A percentile compares a stretch with the other conserved stretches of the same genome.
Evolutionary conservation across 2,329 filamentous ascomycete genomes (phyloP).

Genomic region (Thielaviopsis cerberus): DNA sequence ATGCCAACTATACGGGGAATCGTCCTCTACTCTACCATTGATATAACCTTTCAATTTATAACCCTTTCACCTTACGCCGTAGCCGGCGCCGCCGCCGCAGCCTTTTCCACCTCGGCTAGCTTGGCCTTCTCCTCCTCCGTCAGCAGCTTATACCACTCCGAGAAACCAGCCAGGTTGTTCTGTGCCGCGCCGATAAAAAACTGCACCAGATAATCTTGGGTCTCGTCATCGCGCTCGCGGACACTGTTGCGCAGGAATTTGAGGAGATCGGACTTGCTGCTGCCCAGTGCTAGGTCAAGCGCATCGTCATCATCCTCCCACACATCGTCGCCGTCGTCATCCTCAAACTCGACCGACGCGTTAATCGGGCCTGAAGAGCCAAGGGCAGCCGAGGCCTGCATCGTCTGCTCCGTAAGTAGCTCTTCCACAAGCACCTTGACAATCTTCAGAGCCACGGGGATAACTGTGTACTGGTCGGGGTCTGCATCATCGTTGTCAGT

Average conservation of each 20-base stretch:
- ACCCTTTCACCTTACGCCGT: background rate
- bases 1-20: background rate
- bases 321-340: constrained; percentile 46
- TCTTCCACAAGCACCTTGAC: constrained; percentile 91
- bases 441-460: constrained; percentile 83
- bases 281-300: constrained; percentile 48
- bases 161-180: constrained; percentile 38
- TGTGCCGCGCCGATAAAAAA: constrained; percentile 51
- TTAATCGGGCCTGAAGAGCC: constrained; percentile 45
- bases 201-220: constrained; percentile 61
- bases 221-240: constrained; percentile 72
- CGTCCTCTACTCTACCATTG: background rate
- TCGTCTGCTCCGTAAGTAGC: constrained; percentile 60
- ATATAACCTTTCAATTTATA: background rate
- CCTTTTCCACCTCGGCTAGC: constrained; percentile 31
- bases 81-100: constrained; percentile 14
- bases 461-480: constrained; percentile 74
- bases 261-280: constrained; percentile 63
- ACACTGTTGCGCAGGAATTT: constrained; percentile 44
- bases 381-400: constrained; percentile 38
- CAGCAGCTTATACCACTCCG: constrained; percentile 36
- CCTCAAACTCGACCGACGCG: constrained; percentile 32
- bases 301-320: constrained; percentile 86
- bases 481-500: constrained; percentile 27
- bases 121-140: constrained; percentile 38